Conservation (phyloP, 371 early-diverging fungal genomes). For the Phascolomyces articulosus region DNA sequence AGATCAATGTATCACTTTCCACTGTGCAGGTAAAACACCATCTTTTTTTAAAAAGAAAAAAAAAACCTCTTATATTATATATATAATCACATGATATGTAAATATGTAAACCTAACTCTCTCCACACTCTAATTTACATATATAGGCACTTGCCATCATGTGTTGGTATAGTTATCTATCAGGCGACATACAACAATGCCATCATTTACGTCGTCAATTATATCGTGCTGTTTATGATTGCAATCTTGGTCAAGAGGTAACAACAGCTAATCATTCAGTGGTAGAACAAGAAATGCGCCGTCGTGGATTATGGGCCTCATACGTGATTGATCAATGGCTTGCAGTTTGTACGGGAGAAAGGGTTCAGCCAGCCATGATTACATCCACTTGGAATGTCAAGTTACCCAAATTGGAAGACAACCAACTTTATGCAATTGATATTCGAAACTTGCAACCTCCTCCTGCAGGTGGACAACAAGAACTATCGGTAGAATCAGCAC, state of each 20-base stretch:
- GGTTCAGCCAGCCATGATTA: neutral
- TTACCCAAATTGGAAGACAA: constrained; percentile 46
- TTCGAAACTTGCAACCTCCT: constrained; percentile 8
- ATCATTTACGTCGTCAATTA: constrained; percentile 24
- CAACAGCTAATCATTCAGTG: constrained; percentile 11
- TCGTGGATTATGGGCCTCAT: constrained; percentile 44
- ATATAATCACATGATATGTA: no score
- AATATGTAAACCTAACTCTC: no score
- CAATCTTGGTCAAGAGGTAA: constrained; percentile 14
- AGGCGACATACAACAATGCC: constrained; percentile 32
- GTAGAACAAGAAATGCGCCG: constrained; percentile 38
- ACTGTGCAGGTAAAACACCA: constrained; percentile 32
- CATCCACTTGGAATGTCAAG: constrained; percentile 21
- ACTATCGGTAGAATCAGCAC: constrained; percentile 19
- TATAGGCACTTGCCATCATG: constrained; percentile 40
- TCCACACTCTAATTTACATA: constrained; percentile 2
- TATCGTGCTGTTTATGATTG: constrained; percentile 3
- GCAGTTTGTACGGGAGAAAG: constrained; percentile 25
- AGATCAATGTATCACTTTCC: constrained; percentile 17
- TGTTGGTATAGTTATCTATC: constrained; percentile 44
- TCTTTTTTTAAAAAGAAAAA: no score
- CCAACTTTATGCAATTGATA: constrained; percentile 31
- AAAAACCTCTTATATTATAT: no score
- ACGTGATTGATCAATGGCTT: constrained; percentile 45
- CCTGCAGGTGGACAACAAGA: neutral